phyloP scores from a whole-genome alignment of 805 yeast genomes.

The Geotrichum ghanense region DNA sequence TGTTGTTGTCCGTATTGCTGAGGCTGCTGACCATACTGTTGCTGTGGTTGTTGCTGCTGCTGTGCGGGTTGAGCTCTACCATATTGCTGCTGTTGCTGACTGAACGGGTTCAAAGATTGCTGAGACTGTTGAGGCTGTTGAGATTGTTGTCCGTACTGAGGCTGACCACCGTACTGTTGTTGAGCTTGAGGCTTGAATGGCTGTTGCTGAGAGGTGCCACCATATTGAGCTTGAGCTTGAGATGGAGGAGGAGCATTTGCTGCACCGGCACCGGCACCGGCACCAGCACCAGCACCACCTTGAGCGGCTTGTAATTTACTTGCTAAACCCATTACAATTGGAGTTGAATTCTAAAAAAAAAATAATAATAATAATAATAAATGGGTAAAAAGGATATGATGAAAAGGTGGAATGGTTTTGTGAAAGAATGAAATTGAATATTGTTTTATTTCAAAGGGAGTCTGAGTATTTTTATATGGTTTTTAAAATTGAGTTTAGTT shows the following conservation, averaged over 20 bases:
- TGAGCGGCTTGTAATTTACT: slow-evolving; percentile 18
- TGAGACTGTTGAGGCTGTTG: slow-evolving; percentile 8
- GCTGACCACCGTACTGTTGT: slow-evolving; percentile 3
- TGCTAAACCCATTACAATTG: slow-evolving; percentile 19
- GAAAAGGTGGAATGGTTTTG: too few species aligned
- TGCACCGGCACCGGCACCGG: slow-evolving; percentile 7
- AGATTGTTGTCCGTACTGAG: slow-evolving; percentile 9
- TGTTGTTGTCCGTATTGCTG: slow-evolving; percentile 11
- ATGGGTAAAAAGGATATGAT: too few species aligned
- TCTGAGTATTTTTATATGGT: too few species aligned
- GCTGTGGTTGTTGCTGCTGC: slow-evolving; percentile 10
- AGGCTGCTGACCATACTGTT: slow-evolving; percentile 6
- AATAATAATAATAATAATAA: too few species aligned
- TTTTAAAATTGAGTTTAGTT: too few species aligned
- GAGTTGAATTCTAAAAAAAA: too few species aligned
- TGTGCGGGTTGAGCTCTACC: slow-evolving; percentile 5
- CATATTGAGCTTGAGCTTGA: slow-evolving; percentile 9
- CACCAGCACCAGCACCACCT: slow-evolving; percentile 6
- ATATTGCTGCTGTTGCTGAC: slow-evolving; percentile 2
- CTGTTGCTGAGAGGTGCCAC: slow-evolving; percentile 7
- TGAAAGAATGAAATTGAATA: too few species aligned
- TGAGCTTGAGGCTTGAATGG: slow-evolving; percentile 4
- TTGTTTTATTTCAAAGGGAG: too few species aligned
- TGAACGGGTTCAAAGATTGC: neutral
- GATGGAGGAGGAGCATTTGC: slow-evolving; percentile 5